These are phyloP conservation scores for Nicotiana knightiana DNA, from an alignment of 257 asterid genomes.

Conservation along the genomic window DNA sequence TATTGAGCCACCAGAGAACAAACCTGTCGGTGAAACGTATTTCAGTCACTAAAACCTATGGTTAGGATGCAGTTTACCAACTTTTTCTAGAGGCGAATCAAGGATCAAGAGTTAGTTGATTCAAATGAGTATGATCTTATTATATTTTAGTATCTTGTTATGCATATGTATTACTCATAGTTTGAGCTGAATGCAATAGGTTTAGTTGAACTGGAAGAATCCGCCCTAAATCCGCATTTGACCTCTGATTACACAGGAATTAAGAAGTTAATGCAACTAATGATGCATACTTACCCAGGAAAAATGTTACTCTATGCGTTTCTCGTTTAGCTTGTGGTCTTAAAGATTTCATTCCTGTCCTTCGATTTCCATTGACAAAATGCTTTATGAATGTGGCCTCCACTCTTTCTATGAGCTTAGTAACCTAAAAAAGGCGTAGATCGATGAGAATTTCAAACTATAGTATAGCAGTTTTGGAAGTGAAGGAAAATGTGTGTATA, in stretches of 20 bases:
- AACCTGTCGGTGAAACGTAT: constrained; percentile 36
- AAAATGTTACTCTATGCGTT: constrained; percentile 63
- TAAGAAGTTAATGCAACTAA: background rate
- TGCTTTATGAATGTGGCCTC: constrained; percentile 67
- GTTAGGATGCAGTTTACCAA: background rate
- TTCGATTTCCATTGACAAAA: constrained; percentile 69
- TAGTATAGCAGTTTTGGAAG: background rate
- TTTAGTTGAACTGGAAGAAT: background rate
- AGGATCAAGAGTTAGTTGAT: background rate
- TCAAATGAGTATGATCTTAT: background rate
- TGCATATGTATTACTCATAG: background rate
- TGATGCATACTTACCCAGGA: constrained; percentile 44
- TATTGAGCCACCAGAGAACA: constrained; percentile 66
- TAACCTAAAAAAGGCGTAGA: constrained; percentile 27
- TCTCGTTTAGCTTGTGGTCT: constrained; percentile 58
- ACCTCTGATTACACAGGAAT: background rate
- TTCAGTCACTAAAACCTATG: background rate
- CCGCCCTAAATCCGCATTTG: background rate
- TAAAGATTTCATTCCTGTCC: constrained; percentile 58
- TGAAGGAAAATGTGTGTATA: background rate
- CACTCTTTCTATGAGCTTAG: constrained; percentile 46
- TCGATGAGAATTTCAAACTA: background rate
- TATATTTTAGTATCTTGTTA: no score
- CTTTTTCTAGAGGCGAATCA: background rate
- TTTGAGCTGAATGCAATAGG: background rate